phyloP scores from a whole-genome alignment of 140 eudicot species.

The Erigeron philadelphicus region DNA sequence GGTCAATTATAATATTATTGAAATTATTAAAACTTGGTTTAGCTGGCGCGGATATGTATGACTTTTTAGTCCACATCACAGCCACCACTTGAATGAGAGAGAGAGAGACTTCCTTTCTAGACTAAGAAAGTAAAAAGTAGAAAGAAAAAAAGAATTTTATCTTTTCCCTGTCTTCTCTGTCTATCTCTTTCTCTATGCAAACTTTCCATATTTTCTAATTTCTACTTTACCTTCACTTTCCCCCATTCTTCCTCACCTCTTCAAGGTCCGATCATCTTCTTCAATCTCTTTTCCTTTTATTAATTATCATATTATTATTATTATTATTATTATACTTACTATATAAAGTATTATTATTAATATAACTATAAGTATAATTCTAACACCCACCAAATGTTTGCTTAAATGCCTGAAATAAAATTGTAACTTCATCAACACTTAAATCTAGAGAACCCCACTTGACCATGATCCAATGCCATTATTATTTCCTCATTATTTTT shows the following conservation, averaged over 20 bases:
- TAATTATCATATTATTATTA: neutral
- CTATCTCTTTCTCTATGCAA: constrained; percentile 29
- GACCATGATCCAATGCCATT: constrained; percentile 35
- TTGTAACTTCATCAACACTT: constrained; percentile 21
- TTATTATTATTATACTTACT: too few species aligned
- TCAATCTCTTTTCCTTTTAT: constrained; percentile 8
- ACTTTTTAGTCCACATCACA: constrained; percentile 18
- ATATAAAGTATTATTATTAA: too few species aligned
- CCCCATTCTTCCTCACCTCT: constrained; percentile 20
- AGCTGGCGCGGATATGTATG: constrained; percentile 26
- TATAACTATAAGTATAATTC: neutral
- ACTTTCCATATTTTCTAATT: constrained; percentile 31
- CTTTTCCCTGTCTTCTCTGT: constrained; percentile 20
- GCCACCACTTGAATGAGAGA: neutral
- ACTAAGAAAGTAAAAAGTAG: constrained; percentile 17
- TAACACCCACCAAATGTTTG: constrained; percentile 2
- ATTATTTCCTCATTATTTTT: constrained; percentile 14
- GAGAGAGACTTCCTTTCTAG: constrained; percentile 13
- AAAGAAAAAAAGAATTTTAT: neutral
- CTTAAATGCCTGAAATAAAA: constrained; percentile 12
- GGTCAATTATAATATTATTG: too few species aligned
- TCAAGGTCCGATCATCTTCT: constrained; percentile 26
- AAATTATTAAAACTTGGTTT: too few species aligned
- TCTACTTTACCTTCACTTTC: constrained; percentile 19
- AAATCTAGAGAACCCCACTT: constrained; percentile 27